Conservation (phyloP, 805 yeast genomes). For the Teunomyces aglyptinius region DNA sequence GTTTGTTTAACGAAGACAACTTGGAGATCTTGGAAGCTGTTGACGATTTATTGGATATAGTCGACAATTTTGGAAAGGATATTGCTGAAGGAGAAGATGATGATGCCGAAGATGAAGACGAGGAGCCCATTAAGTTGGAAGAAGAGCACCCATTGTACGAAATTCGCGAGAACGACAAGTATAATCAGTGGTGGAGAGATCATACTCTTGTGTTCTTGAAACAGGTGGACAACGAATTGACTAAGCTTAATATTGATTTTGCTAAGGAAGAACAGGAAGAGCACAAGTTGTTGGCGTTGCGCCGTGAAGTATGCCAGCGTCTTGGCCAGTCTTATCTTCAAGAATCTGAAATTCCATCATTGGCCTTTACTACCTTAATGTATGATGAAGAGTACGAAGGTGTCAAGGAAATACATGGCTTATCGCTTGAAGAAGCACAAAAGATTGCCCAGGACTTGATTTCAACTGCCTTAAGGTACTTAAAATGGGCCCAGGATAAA, state of each 20-base stretch:
- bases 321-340: conserved; percentile 63
- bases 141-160: conserved; percentile 56
- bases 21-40: conserved; percentile 55
- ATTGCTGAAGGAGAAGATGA: conserved; percentile 52
- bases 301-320: conserved; percentile 43
- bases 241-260: conserved; percentile 3
- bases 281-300: conserved; percentile 20
- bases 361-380: conserved; percentile 51
- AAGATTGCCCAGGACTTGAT: conserved; percentile 48
- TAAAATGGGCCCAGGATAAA: conserved; percentile 59
- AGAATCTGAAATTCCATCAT: conserved; percentile 62
- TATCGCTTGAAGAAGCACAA: conserved; percentile 44
- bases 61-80: conserved; percentile 62
- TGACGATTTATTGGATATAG: conserved; percentile 67
- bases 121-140: conserved; percentile 31
- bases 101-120: conserved; percentile 30
- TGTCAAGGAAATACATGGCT: conserved; percentile 32
- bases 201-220: conserved; percentile 35
- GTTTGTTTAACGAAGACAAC: conserved; percentile 38
- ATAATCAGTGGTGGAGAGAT: conserved; percentile 57
- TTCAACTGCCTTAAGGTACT: conserved; percentile 52
- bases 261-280: conserved; percentile 7
- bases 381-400: conserved; percentile 53
- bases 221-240: conserved; percentile 24
- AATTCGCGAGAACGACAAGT: conserved; percentile 39